These are phyloP conservation scores for Geranium brycei DNA, from an alignment of 345 rosid genomes.

Conservation along the genomic window DNA sequence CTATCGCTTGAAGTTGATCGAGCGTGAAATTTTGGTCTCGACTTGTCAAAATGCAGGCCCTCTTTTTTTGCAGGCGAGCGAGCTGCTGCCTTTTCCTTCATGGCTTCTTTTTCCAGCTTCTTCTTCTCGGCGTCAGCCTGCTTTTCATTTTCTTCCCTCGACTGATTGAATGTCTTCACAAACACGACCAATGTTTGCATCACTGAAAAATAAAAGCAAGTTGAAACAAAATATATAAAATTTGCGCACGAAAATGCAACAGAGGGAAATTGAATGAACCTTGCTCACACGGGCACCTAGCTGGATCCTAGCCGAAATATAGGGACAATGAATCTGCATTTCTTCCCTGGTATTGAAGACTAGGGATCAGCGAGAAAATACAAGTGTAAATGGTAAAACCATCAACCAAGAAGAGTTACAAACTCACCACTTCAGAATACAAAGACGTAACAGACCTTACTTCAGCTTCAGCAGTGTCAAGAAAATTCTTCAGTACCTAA, in stretches of 20 bases:
- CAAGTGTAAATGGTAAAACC: neutral
- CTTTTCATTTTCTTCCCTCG: conserved; percentile 71
- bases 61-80: conserved; percentile 40
- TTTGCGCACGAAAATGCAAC: no score
- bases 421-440: conserved; percentile 80
- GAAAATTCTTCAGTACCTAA: conserved; percentile 73
- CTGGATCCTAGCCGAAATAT: conserved; percentile 96
- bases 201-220: conserved; percentile 39
- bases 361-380: conserved; percentile 3
- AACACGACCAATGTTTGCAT: conserved; percentile 72
- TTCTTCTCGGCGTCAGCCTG: conserved; percentile 83
- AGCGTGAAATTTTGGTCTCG: no score
- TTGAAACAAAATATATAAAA: neutral
- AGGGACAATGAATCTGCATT: conserved; percentile 93
- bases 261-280: conserved; percentile 25
- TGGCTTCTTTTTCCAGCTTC: conserved; percentile 79
- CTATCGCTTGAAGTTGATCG: no score
- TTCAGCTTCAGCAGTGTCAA: conserved; percentile 81
- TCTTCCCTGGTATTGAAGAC: conserved; percentile 53
- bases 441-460: conserved; percentile 63
- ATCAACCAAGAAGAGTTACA: neutral
- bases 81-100: conserved; percentile 44
- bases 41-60: conserved; percentile 19
- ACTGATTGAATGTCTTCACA: conserved; percentile 69
- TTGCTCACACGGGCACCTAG: conserved; percentile 96